Evolutionary conservation across 129 eudicot genomes (phyloP).

Genomic region (Pseudognaphalium luteoalbum): DNA sequence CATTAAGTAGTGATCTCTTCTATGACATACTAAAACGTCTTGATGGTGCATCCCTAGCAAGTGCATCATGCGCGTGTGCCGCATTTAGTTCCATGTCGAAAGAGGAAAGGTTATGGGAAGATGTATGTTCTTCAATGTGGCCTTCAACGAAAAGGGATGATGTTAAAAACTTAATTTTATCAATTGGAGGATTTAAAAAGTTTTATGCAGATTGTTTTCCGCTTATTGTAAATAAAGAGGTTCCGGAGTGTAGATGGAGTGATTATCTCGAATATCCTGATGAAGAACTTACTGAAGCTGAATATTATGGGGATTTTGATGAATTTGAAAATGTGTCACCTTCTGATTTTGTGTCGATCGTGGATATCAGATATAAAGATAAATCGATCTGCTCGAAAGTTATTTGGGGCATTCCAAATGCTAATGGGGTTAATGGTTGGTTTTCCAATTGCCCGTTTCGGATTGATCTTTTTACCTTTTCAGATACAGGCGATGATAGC

Average conservation of each 20-base stretch:
- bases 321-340: conserved; percentile 62
- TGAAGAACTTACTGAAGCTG: conserved; percentile 89
- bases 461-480: conserved; percentile 58
- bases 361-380: conserved; percentile 71
- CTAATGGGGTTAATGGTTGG: conserved; percentile 74
- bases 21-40: conserved; percentile 87
- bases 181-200: conserved; percentile 82
- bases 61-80: conserved; percentile 90
- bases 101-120: conserved; percentile 91
- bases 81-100: conserved; percentile 71
- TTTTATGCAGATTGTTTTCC: conserved; percentile 94
- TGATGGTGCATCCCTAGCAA: conserved; percentile 89
- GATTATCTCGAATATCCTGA: conserved; percentile 63
- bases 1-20: conserved; percentile 72
- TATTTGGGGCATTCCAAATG: conserved; percentile 80
- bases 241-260: conserved; percentile 53
- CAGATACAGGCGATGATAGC: conserved; percentile 43
- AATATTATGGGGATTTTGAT: conserved; percentile 80
- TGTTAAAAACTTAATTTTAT: conserved; percentile 50
- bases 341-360: conserved; percentile 77
- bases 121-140: conserved; percentile 82
- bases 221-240: conserved; percentile 83
- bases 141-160: conserved; percentile 84
- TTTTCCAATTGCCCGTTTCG: conserved; percentile 85
- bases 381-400: conserved; percentile 69